phyloP scores from a whole-genome alignment of 164 flowering plant species.

The Warburgia ugandensis region DNA sequence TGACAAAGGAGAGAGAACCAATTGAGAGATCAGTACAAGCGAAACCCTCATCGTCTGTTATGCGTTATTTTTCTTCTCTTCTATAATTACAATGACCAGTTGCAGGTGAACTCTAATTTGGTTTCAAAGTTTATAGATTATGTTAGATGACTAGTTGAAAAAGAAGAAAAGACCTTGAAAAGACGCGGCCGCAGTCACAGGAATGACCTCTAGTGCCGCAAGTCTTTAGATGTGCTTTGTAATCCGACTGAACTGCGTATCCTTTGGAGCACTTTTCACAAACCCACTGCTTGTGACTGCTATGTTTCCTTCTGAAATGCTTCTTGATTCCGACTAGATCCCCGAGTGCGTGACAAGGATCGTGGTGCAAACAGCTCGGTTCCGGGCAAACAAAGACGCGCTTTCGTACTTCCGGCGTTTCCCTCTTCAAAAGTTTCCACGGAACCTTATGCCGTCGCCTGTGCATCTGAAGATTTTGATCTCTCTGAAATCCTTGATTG shows the following conservation, averaged over 20 bases:
- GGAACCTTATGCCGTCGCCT: constrained; percentile 91
- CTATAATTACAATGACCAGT: too few relatives aligned
- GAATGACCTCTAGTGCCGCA: constrained; percentile 98
- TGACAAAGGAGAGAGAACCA: too few relatives aligned
- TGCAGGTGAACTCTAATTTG: too few relatives aligned
- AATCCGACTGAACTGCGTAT: constrained; percentile 96
- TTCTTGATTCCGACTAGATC: constrained; percentile 96
- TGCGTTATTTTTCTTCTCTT: too few relatives aligned
- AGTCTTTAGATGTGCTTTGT: constrained; percentile 94
- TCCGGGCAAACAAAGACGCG: constrained; percentile 96
- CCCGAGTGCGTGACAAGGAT: constrained; percentile 91
- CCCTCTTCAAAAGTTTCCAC: constrained; percentile 91
- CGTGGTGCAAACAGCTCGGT: constrained; percentile 90
- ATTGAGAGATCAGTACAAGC: too few relatives aligned
- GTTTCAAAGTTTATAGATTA: background rate
- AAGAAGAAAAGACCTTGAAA: constrained; percentile 55
- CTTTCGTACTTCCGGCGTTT: constrained; percentile 62
- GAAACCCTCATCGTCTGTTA: too few relatives aligned
- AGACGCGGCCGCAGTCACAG: constrained; percentile 94
- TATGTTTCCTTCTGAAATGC: constrained; percentile 86
- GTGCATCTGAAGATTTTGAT: constrained; percentile 98
- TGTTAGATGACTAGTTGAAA: background rate
- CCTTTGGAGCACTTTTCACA: constrained; percentile 89
- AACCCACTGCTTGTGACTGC: constrained; percentile 87
- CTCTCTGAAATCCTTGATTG: constrained; percentile 92